Evolutionary conservation across 2,329 filamentous ascomycete species (phyloP).

Genomic region (Rosellinia necatrix): DNA sequence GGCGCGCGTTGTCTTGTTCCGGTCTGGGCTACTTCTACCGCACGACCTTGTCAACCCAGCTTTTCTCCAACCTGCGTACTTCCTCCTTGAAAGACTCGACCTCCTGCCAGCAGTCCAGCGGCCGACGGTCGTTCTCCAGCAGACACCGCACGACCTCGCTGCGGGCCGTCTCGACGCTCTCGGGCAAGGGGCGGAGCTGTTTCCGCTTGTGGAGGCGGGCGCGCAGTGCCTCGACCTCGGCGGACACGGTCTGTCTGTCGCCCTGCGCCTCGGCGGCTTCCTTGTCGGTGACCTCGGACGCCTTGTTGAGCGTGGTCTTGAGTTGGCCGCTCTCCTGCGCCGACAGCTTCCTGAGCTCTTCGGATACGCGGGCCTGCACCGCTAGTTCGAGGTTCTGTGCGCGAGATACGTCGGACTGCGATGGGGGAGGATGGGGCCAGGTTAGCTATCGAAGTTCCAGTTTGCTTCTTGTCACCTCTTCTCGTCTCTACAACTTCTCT

Average conservation of each 20-base stretch:
- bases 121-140: slow-evolving; percentile 80
- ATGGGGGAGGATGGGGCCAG: slow-evolving; percentile 10
- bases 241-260: slow-evolving; percentile 57
- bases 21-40: slow-evolving; percentile 28
- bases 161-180: slow-evolving; percentile 74
- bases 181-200: slow-evolving; percentile 70
- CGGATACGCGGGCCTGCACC: slow-evolving; percentile 83
- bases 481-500: no score
- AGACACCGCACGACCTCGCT: slow-evolving; percentile 79
- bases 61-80: slow-evolving; percentile 82
- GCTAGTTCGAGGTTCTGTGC: slow-evolving; percentile 82
- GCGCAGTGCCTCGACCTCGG: slow-evolving; percentile 63
- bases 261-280: slow-evolving; percentile 29
- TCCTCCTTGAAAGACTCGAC: slow-evolving; percentile 89
- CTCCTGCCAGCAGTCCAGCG: slow-evolving; percentile 93
- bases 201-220: slow-evolving; percentile 65
- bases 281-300: slow-evolving; percentile 34
- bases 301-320: slow-evolving; percentile 67
- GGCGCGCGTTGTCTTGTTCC: neutral
- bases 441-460: slow-evolving; percentile 6
- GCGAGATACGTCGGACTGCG: slow-evolving; percentile 85
- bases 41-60: slow-evolving; percentile 84
- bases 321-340: slow-evolving; percentile 72
- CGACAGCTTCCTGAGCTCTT: slow-evolving; percentile 81
- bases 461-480: neutral